phyloP scores from a whole-genome alignment of 331 rosid species.

The Spiraea crenata region DNA sequence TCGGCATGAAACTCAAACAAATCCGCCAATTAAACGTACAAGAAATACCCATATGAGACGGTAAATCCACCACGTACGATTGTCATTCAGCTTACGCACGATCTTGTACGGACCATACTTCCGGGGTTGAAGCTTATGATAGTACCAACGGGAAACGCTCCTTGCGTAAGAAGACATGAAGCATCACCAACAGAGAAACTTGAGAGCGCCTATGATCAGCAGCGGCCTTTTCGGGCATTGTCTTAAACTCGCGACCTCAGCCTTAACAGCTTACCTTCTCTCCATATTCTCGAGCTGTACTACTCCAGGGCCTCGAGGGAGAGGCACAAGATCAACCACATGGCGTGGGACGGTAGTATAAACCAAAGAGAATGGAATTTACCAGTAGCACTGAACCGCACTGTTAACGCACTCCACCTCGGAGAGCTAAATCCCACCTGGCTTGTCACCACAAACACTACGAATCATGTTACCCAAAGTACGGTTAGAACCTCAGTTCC shows the following conservation, averaged over 20 bases:
- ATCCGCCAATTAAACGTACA: too few relatives aligned
- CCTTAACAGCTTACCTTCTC: background rate
- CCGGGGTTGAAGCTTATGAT: background rate
- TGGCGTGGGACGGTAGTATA: background rate
- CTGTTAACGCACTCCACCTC: too few relatives aligned
- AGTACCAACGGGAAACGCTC: background rate
- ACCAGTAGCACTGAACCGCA: too few relatives aligned
- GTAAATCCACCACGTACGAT: background rate
- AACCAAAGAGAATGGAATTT: background rate
- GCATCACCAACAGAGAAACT: background rate
- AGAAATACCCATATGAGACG: background rate
- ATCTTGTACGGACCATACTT: conserved; percentile 2
- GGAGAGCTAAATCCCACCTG: too few relatives aligned
- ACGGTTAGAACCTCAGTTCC: too few relatives aligned
- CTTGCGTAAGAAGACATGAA: background rate
- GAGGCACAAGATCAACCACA: background rate
- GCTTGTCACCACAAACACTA: too few relatives aligned
- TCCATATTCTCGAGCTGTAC: background rate
- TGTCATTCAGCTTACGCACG: background rate
- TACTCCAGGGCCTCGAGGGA: background rate
- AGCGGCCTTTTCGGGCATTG: background rate
- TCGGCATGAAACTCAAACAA: too few relatives aligned
- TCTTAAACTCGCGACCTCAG: background rate
- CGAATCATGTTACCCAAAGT: background rate
- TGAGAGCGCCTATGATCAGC: background rate